Evolutionary conservation across 208 protist genomes (phyloP), one percentile per base, ranked within the genome.

Genomic region (Leptomonas pyrrhocoris): DNA sequence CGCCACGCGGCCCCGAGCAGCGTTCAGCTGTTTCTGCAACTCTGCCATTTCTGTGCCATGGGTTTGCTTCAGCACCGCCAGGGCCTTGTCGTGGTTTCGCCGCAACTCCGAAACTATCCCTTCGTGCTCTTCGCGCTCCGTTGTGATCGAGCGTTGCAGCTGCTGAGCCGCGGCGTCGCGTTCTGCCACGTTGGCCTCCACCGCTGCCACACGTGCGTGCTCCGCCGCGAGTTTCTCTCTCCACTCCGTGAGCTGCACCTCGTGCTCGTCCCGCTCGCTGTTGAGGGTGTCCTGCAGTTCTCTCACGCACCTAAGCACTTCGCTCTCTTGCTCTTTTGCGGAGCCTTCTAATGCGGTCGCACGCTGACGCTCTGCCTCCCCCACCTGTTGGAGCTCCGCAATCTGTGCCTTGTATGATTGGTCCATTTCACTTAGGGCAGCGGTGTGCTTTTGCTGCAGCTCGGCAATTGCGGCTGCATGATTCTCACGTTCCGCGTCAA

Each of bases 341-440:
- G 16, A 57, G 45, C 53, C 68, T 23, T 64, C 64, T 36, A 58
- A 60, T 28, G 36, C 18, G 27, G 75, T 45, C 1, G 54, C 54
- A 23, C 54, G 31, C 31, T 59, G 48, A 18, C 69, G 64, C 55
- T 64, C 53, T 5, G 15, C 23, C 43, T 68, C 74, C 12, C 70
- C 56, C 58, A 66, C 46, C 63, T 54, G 23, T 40, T 61, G 1
- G 27, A 77, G 63, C 57, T 71, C 5, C 56, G 51, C n/a, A 21
- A 77, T 42, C 46, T 59, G n/a, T 5, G 18, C 36, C 1, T 36
- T 36, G 38, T 70, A 30, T 13, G 30, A 18, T 27, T 60, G 15
- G 18, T 28, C 23, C 54, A 62, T 11, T 0, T 31, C 31, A 25
- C 53, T 45, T 12, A 63, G 19, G 4, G 43, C 51, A 18, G 40